Evolutionary conservation across 805 yeast species (phyloP).

Genomic region (Monosporozyma aquatica): DNA sequence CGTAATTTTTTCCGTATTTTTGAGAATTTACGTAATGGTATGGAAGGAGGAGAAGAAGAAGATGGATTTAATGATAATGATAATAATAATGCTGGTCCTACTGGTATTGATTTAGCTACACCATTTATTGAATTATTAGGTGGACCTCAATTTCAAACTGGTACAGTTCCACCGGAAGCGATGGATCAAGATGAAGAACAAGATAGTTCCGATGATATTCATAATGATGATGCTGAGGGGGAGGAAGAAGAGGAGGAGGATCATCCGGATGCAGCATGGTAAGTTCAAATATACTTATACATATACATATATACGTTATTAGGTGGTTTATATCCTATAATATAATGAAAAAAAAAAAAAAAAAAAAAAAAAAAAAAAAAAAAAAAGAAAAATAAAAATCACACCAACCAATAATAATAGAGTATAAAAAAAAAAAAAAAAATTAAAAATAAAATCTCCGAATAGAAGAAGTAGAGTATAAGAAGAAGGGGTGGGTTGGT

Average conservation of each 20-base stretch:
- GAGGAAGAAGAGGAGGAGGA: neutral
- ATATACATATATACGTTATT: neutral
- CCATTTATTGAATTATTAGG: conserved; percentile 18
- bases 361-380: too few species aligned
- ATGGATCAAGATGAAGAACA: neutral
- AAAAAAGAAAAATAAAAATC: conserved; percentile 8
- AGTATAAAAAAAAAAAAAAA: too few species aligned
- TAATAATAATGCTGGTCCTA: conserved; percentile 10
- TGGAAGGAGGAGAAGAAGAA: too few species aligned
- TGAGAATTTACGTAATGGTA: conserved; percentile 19
- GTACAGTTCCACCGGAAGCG: neutral
- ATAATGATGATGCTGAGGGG: too few species aligned
- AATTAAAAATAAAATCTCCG: too few species aligned
- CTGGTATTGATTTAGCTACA: conserved; percentile 12
- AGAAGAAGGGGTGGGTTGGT: too few species aligned
- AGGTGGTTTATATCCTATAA: too few species aligned
- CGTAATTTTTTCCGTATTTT: conserved; percentile 22
- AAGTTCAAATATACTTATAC: neutral
- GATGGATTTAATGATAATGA: too few species aligned
- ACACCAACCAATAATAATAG: conserved; percentile 12
- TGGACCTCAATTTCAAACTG: neutral
- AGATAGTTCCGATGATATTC: too few species aligned
- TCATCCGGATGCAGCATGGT: neutral
- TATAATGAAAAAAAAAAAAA: too few species aligned
- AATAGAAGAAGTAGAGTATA: too few species aligned